Evolutionary conservation across 2,329 filamentous ascomycete species (phyloP).

Genomic region (Cercospora canescens): DNA sequence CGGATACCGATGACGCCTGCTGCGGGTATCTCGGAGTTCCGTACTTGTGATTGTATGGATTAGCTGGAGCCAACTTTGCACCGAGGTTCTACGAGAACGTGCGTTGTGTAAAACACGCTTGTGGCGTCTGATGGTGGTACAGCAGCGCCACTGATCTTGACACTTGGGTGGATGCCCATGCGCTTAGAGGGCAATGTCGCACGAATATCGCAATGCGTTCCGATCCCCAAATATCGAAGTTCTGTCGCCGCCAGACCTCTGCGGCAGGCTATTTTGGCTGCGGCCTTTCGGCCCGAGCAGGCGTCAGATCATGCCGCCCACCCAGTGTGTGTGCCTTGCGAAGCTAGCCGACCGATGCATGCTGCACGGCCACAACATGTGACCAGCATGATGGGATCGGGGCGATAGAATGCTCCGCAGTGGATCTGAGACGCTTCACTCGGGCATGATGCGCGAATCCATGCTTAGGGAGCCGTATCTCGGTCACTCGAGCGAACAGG

Average conservation of each 20-base stretch:
- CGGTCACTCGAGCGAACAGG: neutral
- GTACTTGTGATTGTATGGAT: neutral
- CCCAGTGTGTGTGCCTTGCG: neutral
- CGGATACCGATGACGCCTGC: neutral
- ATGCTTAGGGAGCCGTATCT: neutral
- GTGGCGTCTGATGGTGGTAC: constrained; percentile 18
- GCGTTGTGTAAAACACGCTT: constrained; percentile 18
- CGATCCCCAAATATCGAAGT: neutral
- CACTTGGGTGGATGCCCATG: neutral
- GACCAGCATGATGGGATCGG: neutral
- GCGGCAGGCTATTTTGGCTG: constrained; percentile 5
- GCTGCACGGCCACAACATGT: neutral
- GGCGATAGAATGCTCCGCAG: neutral
- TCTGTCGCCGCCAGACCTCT: neutral
- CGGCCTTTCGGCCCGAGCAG: constrained; percentile 11
- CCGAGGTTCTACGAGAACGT: constrained; percentile 6
- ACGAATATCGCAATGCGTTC: constrained; percentile 6
- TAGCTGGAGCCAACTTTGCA: neutral
- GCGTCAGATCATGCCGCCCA: neutral
- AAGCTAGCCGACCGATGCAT: neutral
- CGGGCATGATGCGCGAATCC: neutral
- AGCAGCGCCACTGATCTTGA: neutral
- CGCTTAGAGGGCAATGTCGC: neutral
- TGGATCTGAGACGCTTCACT: neutral
- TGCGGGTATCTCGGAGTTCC: neutral